phyloP scores from a whole-genome alignment of 352 stramenopile genomes.

The Globisporangium polare region DNA sequence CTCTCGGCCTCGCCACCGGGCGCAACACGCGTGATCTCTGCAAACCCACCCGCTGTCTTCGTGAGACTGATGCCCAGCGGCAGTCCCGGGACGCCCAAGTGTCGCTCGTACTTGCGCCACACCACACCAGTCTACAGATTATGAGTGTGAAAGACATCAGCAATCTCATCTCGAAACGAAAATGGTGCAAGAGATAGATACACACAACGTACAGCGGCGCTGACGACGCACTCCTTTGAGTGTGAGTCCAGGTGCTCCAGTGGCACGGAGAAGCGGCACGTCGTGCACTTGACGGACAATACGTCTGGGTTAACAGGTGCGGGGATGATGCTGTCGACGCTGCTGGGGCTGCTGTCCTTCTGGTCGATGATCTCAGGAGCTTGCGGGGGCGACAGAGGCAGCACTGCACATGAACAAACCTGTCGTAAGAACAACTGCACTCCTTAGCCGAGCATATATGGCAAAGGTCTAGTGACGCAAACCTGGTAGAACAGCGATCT shows the following conservation, averaged over 20 bases:
- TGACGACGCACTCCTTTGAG: constrained; percentile 55
- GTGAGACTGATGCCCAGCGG: constrained; percentile 70
- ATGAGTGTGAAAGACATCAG: not conserved
- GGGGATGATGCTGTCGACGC: not conserved
- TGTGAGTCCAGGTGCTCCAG: constrained; percentile 57
- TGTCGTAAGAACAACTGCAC: not conserved
- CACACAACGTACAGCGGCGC: constrained; percentile 27
- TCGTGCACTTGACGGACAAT: constrained; percentile 67
- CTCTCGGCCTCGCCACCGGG: constrained; percentile 50
- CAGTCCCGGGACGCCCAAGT: constrained; percentile 34
- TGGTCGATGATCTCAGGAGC: not conserved
- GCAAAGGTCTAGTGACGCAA: not conserved
- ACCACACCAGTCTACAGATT: constrained; percentile 22
- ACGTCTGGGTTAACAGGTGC: constrained; percentile 3
- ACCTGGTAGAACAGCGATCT: constrained; percentile 7
- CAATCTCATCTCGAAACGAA: not conserved
- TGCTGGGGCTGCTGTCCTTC: not conserved
- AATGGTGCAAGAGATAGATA: not conserved
- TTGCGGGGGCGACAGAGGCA: not conserved
- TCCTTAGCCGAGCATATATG: not conserved
- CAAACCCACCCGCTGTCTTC: constrained; percentile 62
- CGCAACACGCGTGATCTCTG: constrained; percentile 65
- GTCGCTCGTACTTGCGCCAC: constrained; percentile 65
- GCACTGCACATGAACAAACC: not conserved
- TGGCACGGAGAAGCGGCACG: constrained; percentile 40